Evolutionary conservation across 2,329 filamentous ascomycete genomes (phyloP), one percentile per base, ranked within the genome.

Genomic region (Ophiosphaerella narmari): DNA sequence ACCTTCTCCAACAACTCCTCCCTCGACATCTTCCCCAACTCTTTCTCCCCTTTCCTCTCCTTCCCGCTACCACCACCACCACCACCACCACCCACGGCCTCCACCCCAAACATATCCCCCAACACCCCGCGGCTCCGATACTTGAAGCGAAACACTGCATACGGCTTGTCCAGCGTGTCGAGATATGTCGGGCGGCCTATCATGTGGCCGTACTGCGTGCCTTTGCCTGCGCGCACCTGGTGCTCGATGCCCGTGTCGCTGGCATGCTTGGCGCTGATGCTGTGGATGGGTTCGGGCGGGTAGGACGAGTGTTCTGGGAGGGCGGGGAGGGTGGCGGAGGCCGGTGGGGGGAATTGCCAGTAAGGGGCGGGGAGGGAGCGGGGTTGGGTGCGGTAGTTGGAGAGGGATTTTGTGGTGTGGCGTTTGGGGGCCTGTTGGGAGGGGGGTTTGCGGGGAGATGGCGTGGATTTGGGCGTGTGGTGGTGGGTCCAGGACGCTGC

Each of bases 111-210:
- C 29, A 77, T 68, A 36, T 64, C 55, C 53, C 70, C 63, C 29
- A 79, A 56, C 13, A 64, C 48, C 2, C 40, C 43, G 39, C 48
- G 49, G 14, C 66, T 72, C 2, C 77, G 71, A 50, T 79, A 80
- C 45, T 76, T 76, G 71, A 80, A 80, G n/a, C 70, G 69, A 59
- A 80, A 80, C 9, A 79, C 73, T 0, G 77, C 78, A 50, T 77
- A 80, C 21, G 71, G 67, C 13, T 46, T 58, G 1, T 65, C 63
- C 2, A 70, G 26, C 0, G 52, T 45, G 55, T 80, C 77, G 5
- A 79, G 36, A 50, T 80, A 79, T 34, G 68, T 61, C 2, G 77
- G 77, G 4, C 70, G 54, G 1, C 62, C 63, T 0, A 70, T 54
- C 0, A 60, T 58, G 52, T 79, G 77, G 1, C 62, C 54, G 48